Percentiles rank a stretch among this genome's conserved stretches.
Evolutionary conservation across 192 early-diverging fungal species (phyloP).

Genomic region (Jimgerdemannia lactiflua): DNA sequence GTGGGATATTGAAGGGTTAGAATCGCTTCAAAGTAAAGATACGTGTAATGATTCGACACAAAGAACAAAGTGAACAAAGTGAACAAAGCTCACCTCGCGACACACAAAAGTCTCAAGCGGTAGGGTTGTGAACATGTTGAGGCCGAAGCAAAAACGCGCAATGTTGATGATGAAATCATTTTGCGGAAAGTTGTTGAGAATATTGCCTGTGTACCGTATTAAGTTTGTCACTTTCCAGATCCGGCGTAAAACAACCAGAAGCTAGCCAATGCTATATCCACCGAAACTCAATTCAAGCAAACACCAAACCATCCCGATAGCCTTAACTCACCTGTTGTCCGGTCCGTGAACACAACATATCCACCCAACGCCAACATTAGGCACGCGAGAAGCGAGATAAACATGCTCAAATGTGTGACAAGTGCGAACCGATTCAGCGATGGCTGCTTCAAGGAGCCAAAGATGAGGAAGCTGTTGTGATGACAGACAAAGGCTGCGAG

Average conservation of each 20-base stretch:
- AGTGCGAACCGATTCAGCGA: constrained; percentile 77
- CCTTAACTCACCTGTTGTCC: constrained; percentile 63
- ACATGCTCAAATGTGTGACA: constrained; percentile 80
- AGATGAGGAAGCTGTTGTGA: constrained; percentile 94
- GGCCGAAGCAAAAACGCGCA: constrained; percentile 81
- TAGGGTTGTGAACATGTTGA: constrained; percentile 95
- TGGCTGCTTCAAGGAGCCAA: constrained; percentile 78
- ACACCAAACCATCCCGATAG: background rate
- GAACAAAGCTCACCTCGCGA: constrained; percentile 57
- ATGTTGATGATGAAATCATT: constrained; percentile 80
- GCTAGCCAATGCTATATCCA: too few relatives aligned
- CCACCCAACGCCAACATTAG: constrained; percentile 70
- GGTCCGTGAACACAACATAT: constrained; percentile 79
- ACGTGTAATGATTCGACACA: constrained; percentile 11
- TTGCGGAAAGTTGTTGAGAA: constrained; percentile 85
- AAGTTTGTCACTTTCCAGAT: too few relatives aligned
- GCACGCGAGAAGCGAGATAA: constrained; percentile 66
- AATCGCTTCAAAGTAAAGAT: background rate
- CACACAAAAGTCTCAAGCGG: constrained; percentile 91
- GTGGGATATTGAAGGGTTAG: background rate
- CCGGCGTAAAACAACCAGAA: too few relatives aligned
- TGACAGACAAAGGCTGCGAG: constrained; percentile 86
- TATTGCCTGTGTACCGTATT: constrained; percentile 57
- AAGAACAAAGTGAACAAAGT: background rate
- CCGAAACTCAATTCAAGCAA: too few relatives aligned